Percentiles rank a stretch among this genome's conserved stretches.
Conservation (phyloP, 2,329 filamentous ascomycete genomes). For the Penicillium aurantiogriseum region DNA sequence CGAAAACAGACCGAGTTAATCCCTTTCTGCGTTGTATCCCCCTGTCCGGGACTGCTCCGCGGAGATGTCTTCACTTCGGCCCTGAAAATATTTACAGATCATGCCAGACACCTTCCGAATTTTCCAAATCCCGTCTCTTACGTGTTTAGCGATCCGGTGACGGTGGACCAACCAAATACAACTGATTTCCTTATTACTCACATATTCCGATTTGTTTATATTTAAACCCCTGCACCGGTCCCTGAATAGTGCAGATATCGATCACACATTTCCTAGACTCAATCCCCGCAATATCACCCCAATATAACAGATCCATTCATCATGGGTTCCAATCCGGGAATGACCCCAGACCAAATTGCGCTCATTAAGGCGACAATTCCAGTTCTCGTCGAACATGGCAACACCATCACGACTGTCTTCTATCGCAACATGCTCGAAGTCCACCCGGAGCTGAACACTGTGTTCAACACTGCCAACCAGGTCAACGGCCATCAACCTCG, state of each 20-base stretch:
- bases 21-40: not conserved
- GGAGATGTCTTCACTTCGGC: slow-evolving; percentile 1
- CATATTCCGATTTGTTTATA: not conserved
- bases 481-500: slow-evolving; percentile 64
- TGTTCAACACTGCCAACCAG: slow-evolving; percentile 73
- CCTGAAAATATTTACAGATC: not conserved
- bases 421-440: slow-evolving; percentile 67
- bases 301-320: not conserved
- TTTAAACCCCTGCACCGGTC: not conserved
- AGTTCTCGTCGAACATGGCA: slow-evolving; percentile 65
- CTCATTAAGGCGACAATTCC: slow-evolving; percentile 71
- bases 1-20: not conserved
- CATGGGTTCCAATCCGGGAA: slow-evolving; percentile 18
- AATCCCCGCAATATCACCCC: not conserved
- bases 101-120: not conserved
- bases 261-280: not conserved
- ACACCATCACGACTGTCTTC: slow-evolving; percentile 67
- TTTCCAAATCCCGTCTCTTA: not conserved
- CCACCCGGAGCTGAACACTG: slow-evolving; percentile 64
- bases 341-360: slow-evolving; percentile 54
- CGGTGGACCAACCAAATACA: not conserved
- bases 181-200: not conserved
- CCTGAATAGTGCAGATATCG: not conserved
- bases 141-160: not conserved
- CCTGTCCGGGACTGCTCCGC: not conserved